Conservation (phyloP, 2,329 filamentous ascomycete species). For the Aspergillus fumigatus region DNA sequence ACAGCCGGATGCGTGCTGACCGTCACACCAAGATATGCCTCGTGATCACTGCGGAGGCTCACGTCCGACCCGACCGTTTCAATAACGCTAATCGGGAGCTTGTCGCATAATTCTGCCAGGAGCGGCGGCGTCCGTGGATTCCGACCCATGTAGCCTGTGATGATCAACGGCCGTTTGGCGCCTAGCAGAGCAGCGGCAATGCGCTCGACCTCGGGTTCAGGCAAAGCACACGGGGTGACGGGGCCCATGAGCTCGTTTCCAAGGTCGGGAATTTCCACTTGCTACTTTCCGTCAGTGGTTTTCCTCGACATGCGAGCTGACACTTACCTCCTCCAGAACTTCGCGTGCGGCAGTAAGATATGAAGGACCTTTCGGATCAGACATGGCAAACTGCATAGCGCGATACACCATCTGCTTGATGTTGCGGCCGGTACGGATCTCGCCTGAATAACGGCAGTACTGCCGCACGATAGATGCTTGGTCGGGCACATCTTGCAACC, state of each 20-base stretch:
- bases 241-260: constrained; percentile 11
- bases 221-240: constrained; percentile 7
- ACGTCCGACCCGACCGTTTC: constrained; percentile 48
- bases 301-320: constrained; percentile 29
- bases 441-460: constrained; percentile 76
- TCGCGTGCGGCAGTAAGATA: constrained; percentile 75
- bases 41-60: constrained; percentile 40
- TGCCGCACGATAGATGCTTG: constrained; percentile 73
- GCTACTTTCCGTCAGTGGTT: neutral
- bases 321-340: constrained; percentile 70
- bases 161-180: constrained; percentile 44
- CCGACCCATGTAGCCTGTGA: constrained; percentile 47
- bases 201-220: constrained; percentile 26
- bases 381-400: constrained; percentile 72
- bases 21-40: constrained; percentile 61
- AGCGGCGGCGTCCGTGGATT: constrained; percentile 38
- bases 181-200: constrained; percentile 38
- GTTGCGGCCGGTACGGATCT: constrained; percentile 77
- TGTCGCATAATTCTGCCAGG: constrained; percentile 43
- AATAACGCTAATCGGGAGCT: constrained; percentile 43
- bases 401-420: constrained; percentile 83
- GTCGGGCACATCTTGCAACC: constrained; percentile 75
- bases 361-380: constrained; percentile 69
- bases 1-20: constrained; percentile 71
- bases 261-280: neutral